A percentile compares a stretch with the other conserved stretches of the same genome.
Evolutionary conservation across 352 stramenopile species (phyloP).

Genomic region (Phytophthora macrochlamydospora): DNA sequence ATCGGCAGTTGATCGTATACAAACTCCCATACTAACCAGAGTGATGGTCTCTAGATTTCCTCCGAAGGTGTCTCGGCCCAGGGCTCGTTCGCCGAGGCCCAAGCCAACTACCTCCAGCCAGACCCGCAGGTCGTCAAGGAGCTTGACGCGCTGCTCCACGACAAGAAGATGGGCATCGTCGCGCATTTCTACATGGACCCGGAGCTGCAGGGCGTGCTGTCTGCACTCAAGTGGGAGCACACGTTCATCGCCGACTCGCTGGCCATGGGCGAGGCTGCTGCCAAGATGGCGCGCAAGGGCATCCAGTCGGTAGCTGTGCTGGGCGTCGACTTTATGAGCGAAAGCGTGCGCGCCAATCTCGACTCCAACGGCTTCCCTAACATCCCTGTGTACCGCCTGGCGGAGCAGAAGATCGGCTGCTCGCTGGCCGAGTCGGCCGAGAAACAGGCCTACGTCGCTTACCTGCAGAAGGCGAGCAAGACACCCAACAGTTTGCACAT

Average conservation of each 20-base stretch:
- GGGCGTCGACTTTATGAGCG: constrained; percentile 98
- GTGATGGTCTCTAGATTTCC: constrained; percentile 58
- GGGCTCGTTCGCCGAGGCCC: constrained; percentile 88
- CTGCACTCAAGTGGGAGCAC: constrained; percentile 85
- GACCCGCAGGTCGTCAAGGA: constrained; percentile 87
- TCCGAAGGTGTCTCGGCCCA: constrained; percentile 76
- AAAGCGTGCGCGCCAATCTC: constrained; percentile 94
- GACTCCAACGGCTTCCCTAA: constrained; percentile 91
- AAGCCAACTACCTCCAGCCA: constrained; percentile 87
- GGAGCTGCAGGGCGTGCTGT: constrained; percentile 93
- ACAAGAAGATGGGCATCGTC: constrained; percentile 96
- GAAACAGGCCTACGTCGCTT: constrained; percentile 92
- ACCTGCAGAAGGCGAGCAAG: constrained; percentile 90
- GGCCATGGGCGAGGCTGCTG: constrained; percentile 97
- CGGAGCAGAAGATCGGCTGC: constrained; percentile 94
- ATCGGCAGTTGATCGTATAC: background rate
- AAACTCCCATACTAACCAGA: constrained; percentile 8
- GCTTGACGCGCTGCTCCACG: constrained; percentile 85
- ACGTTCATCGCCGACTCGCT: constrained; percentile 97
- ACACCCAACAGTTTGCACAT: constrained; percentile 94
- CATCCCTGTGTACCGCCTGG: constrained; percentile 95
- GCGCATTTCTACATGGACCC: constrained; percentile 99
- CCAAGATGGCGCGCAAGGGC: constrained; percentile 93
- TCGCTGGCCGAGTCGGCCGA: constrained; percentile 95
- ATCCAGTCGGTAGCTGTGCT: constrained; percentile 93